These are phyloP conservation scores for Panaeolus papilionaceus DNA, from an alignment of 768 basidiomycete species.

Conservation along the genomic window DNA sequence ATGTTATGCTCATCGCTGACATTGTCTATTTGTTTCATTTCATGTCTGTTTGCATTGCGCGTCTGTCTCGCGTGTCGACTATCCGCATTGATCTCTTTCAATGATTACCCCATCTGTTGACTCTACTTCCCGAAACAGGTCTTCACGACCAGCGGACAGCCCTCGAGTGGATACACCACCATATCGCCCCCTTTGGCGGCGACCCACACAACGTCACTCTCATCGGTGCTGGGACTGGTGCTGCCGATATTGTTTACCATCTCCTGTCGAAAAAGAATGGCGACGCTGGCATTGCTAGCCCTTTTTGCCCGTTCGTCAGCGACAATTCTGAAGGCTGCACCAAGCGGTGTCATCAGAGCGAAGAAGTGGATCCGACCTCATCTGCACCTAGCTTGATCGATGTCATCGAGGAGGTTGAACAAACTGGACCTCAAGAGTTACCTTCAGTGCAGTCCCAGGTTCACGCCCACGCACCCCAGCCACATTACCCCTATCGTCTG, in stretches of 20 bases:
- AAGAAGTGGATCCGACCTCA: not conserved
- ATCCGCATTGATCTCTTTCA: not conserved
- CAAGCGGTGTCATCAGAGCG: not conserved
- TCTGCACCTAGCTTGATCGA: not conserved
- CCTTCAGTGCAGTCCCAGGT: not conserved
- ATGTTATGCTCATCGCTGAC: not conserved
- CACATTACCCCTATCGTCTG: slow-evolving; percentile 31
- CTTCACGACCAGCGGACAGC: slow-evolving; percentile 69
- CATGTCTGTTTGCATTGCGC: not conserved
- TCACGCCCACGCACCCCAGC: not conserved
- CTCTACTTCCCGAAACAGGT: slow-evolving; percentile 39
- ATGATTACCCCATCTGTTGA: slow-evolving; percentile 8
- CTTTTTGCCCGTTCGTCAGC: not conserved
- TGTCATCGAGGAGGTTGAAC: not conserved
- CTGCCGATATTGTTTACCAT: slow-evolving; percentile 64
- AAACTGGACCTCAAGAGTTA: not conserved
- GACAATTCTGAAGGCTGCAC: not conserved
- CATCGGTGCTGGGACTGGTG: slow-evolving; percentile 58
- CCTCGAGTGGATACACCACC: slow-evolving; percentile 66
- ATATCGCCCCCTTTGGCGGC: slow-evolving; percentile 71
- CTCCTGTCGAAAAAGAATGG: slow-evolving; percentile 68
- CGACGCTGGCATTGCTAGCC: not conserved
- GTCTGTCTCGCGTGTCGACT: not conserved
- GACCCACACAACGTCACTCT: slow-evolving; percentile 64
- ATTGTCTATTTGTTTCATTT: not conserved